These are phyloP conservation scores for Kalmanozyma brasiliensis DNA, from an alignment of 1,284 basidiomycete genomes.

Conservation along the genomic window DNA sequence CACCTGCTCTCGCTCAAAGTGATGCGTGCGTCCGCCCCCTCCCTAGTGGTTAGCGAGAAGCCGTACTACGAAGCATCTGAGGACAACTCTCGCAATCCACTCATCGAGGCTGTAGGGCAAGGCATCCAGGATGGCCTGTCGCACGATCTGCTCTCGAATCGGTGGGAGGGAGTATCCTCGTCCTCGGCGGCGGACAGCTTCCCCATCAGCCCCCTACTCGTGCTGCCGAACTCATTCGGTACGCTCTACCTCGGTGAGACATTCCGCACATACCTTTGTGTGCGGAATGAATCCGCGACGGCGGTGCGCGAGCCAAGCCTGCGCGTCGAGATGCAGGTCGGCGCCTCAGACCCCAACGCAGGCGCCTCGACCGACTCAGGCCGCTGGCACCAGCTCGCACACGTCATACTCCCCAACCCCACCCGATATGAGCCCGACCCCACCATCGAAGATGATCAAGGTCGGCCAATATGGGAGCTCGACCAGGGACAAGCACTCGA, in stretches of 20 bases:
- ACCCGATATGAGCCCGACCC: slow-evolving; percentile 14
- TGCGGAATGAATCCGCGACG: slow-evolving; percentile 56
- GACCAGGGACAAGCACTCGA: slow-evolving; percentile 29
- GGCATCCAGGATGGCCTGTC: slow-evolving; percentile 6
- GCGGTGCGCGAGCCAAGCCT: slow-evolving; percentile 47
- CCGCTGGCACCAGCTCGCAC: slow-evolving; percentile 27
- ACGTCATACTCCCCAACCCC: slow-evolving; percentile 27
- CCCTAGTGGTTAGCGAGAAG: slow-evolving; percentile 33
- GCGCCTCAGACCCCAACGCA: slow-evolving; percentile 11
- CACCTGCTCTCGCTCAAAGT: slow-evolving; percentile 59
- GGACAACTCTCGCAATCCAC: not conserved
- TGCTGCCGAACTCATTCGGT: slow-evolving; percentile 53
- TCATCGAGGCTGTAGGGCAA: slow-evolving; percentile 10
- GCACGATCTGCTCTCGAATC: slow-evolving; percentile 19
- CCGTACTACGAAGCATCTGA: slow-evolving; percentile 36
- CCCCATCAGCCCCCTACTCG: slow-evolving; percentile 24
- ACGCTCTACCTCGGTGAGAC: slow-evolving; percentile 62
- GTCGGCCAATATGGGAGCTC: slow-evolving; percentile 20
- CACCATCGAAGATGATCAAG: not conserved
- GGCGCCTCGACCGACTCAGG: slow-evolving; percentile 1
- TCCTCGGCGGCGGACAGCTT: slow-evolving; percentile 11
- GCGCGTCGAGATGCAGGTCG: slow-evolving; percentile 62
- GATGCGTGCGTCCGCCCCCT: slow-evolving; percentile 52
- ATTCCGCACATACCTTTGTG: slow-evolving; percentile 62
- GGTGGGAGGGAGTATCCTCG: not conserved